phyloP scores from a whole-genome alignment of 1,284 basidiomycete genomes.

The Ustilago tritici region DNA sequence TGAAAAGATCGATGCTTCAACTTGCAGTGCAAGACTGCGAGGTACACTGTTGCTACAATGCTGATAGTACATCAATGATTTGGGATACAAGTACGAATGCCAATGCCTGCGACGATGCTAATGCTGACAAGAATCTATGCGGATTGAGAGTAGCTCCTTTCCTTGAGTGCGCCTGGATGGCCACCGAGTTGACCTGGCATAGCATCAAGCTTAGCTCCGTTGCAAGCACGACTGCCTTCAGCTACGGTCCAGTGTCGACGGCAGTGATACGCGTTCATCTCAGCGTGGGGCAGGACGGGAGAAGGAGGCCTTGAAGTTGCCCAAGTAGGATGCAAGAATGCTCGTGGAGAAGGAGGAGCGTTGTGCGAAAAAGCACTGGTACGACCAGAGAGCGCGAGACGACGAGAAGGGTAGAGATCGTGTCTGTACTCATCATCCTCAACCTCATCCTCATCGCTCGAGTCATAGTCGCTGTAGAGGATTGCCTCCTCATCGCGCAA shows the following conservation, averaged over 20 bases:
- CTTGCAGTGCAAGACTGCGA: not conserved
- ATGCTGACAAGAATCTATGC: constrained; percentile 5
- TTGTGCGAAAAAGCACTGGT: constrained; percentile 14
- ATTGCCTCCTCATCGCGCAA: constrained; percentile 40
- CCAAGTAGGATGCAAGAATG: constrained; percentile 8
- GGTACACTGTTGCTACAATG: constrained; percentile 17
- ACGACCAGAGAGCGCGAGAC: constrained; percentile 22
- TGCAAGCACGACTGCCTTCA: constrained; percentile 34
- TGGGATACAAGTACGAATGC: constrained; percentile 4
- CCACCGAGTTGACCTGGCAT: constrained; percentile 9
- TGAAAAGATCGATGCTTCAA: not conserved
- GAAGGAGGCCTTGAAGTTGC: constrained; percentile 12
- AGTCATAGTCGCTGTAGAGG: constrained; percentile 37
- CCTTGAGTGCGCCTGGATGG: constrained; percentile 9
- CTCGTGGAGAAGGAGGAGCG: constrained; percentile 9
- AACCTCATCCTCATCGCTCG: constrained; percentile 23
- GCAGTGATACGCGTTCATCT: constrained; percentile 20
- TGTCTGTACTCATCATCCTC: constrained; percentile 18
- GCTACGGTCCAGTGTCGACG: constrained; percentile 42
- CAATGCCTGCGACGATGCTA: not conserved
- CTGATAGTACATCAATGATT: constrained; percentile 15
- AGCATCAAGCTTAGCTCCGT: constrained; percentile 18
- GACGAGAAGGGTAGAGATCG: constrained; percentile 13
- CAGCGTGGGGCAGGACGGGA: constrained; percentile 13
- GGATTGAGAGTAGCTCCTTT: constrained; percentile 28